Evolutionary conservation across 2,329 filamentous ascomycete species (phyloP).

Genomic region (Chalaropsis ovoidea): DNA sequence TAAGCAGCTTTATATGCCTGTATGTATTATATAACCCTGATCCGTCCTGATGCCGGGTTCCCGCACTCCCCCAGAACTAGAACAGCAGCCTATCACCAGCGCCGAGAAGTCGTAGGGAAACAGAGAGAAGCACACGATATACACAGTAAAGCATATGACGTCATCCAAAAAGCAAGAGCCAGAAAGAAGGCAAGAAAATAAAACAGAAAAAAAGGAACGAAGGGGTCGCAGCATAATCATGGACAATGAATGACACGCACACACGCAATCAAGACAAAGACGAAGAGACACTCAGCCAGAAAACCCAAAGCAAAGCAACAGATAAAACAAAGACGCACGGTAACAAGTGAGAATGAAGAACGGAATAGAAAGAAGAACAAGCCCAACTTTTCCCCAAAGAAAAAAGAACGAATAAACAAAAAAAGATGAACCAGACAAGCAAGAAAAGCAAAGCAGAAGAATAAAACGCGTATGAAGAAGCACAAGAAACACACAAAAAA

Average conservation of each 20-base stretch:
- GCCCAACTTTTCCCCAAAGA: background rate
- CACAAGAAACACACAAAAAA: background rate
- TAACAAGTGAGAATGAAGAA: background rate
- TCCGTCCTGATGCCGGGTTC: background rate
- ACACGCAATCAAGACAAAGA: background rate
- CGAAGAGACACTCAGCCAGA: background rate
- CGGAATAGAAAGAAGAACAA: background rate
- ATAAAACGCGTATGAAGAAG: background rate
- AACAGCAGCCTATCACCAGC: slow-evolving; percentile 13
- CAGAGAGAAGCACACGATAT: background rate
- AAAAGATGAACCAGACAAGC: background rate
- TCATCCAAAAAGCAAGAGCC: too few relatives aligned
- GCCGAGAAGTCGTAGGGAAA: background rate
- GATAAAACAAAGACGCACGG: background rate
- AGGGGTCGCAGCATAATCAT: background rate
- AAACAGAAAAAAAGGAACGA: background rate
- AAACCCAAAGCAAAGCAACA: background rate
- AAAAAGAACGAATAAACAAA: slow-evolving; percentile 1
- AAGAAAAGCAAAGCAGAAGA: background rate
- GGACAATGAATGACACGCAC: background rate
- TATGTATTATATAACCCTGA: background rate
- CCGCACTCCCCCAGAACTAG: background rate
- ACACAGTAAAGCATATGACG: background rate
- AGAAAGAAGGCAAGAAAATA: background rate
- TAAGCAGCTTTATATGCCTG: background rate